Evolutionary conservation across 1,284 basidiomycete species (phyloP).

Genomic region (Wolfiporia cocos): DNA sequence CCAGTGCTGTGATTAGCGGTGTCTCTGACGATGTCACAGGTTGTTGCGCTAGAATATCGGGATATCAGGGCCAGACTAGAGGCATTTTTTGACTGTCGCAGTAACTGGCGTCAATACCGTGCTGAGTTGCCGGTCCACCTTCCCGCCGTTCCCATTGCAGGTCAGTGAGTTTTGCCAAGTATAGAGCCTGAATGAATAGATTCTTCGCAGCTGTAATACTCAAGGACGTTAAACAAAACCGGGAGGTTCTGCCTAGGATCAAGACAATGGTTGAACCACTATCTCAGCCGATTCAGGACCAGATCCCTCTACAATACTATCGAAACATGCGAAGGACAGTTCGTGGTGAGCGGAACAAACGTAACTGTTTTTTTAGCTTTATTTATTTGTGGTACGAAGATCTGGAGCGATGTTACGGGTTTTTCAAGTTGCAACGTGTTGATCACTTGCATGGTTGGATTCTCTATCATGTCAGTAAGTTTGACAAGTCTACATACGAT

Average conservation of each 20-base stretch:
- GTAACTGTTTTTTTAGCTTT: neutral
- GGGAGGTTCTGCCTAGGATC: conserved; percentile 6
- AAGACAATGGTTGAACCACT: neutral
- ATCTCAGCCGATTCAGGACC: neutral
- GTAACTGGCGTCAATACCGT: conserved; percentile 5
- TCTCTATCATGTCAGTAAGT: neutral
- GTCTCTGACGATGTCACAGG: neutral
- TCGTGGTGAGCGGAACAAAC: conserved; percentile 5
- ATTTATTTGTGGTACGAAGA: neutral
- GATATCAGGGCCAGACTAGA: neutral
- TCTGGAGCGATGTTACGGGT: conserved; percentile 7
- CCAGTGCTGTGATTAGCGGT: neutral
- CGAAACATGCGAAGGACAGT: conserved; percentile 8
- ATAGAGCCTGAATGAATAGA: neutral
- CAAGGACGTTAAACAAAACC: conserved; percentile 3
- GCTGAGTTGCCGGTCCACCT: conserved; percentile 4
- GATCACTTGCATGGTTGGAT: conserved; percentile 6
- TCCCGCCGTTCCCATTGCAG: conserved; percentile 5
- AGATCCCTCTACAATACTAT: conserved; percentile 6
- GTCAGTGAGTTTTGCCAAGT: neutral
- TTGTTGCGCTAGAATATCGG: neutral
- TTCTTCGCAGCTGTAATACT: conserved; percentile 3
- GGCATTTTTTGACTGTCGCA: conserved; percentile 1
- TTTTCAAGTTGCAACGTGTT: conserved; percentile 3
- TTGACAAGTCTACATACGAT: conserved; percentile 2